Base-by-base conservation (phyloP, 148 eudicot species). In the Persicaria maculosa region DNA sequence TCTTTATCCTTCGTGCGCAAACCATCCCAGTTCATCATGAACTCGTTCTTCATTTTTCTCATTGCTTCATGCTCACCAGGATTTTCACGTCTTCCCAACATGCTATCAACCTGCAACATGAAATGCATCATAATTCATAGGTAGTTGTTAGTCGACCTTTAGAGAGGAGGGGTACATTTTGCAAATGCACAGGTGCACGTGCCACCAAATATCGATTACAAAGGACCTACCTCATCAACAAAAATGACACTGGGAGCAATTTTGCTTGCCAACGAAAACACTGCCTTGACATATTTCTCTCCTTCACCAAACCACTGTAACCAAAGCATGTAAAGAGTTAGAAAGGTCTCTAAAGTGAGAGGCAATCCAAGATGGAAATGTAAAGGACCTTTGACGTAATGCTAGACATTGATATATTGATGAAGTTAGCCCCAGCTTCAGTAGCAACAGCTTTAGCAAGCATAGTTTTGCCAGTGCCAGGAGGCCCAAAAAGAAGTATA, bases 391-490 rank as follows among this genome's bases (percentile, higher is more conserved):
- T 93, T 31, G 98, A 93, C 16, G 98, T 91, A 78, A 93, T 91
- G 46, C 97, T 93, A 0, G 98, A 93, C 98, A 93, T 93, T 7
- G 98, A 91, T 72, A 91, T 93, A 68, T 93, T 93, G 72, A 93
- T 89, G 80, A 93, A 93, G 80, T 91, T 93, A n/a, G 98, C 98
- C 15, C 98, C 98, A 25, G 98, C 98, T 81, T 93, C 98, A 79
- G 89, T 88, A 59, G 98, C 97, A 71, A 93, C 91, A 50, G 98
- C 98, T 77, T 93, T 93, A 47, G 98, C 98, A 72, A 93, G 81
- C 98, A 93, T 95, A 36, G 97, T 95, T 61, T 94, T 94, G 25
- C 97, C 97, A 7, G 98, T 94, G 19, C 97, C 98, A 0, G 97
- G 97, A 68, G 98, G 98, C 25, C 98, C 96, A 48, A 93, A 93